These are phyloP conservation scores for Knoxia roxburghii DNA, from an alignment of 257 asterid species.

Conservation along the genomic window DNA sequence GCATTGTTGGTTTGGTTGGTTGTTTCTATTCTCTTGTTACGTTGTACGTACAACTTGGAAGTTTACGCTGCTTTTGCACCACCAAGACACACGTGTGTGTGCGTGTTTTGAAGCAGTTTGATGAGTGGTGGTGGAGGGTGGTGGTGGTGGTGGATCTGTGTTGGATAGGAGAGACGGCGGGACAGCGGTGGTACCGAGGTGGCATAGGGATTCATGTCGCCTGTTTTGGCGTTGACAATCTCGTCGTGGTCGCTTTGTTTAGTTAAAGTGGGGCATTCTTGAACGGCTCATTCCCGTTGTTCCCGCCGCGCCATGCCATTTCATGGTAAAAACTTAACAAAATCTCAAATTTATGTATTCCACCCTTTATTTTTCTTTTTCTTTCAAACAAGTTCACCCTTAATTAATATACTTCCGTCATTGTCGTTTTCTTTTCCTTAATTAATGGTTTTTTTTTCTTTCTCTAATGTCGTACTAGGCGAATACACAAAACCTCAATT, in stretches of 20 bases:
- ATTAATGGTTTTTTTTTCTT: no score
- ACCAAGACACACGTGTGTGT: constrained; percentile 3
- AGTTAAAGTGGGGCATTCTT: constrained; percentile 47
- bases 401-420: no score
- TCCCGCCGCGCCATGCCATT: no score
- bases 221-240: constrained; percentile 27
- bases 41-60: background rate
- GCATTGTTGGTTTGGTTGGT: background rate
- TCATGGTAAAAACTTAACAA: no score
- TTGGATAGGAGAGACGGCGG: constrained; percentile 32
- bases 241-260: constrained; percentile 31
- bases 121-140: background rate
- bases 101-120: no score
- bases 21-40: constrained; percentile 5
- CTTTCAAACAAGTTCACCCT: no score
- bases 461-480: no score
- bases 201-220: constrained; percentile 31
- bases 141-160: background rate
- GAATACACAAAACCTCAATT: no score
- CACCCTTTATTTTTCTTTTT: no score
- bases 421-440: no score
- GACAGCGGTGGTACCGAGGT: constrained; percentile 39
- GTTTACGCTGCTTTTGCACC: background rate
- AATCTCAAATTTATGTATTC: no score
- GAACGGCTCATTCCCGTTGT: constrained; percentile 38